Conservation (phyloP, 1,284 basidiomycete genomes). For the Heterobasidion occidentale region DNA sequence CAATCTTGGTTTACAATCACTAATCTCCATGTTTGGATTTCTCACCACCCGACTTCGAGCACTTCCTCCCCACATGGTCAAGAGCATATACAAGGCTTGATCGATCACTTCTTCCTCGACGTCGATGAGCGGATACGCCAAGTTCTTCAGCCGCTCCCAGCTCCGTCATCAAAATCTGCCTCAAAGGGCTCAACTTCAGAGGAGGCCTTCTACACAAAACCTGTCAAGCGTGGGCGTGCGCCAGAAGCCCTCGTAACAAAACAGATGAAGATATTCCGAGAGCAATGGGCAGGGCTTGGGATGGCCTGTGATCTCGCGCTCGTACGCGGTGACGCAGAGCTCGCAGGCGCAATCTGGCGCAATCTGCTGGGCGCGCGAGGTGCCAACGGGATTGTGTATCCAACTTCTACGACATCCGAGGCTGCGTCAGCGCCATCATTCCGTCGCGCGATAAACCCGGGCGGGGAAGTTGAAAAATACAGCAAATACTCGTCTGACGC, state of each 20-base stretch:
- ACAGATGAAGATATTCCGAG: slow-evolving; percentile 89
- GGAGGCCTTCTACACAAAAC: slow-evolving; percentile 21
- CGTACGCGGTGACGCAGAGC: slow-evolving; percentile 61
- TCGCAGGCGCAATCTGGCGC: slow-evolving; percentile 88
- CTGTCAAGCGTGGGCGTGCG: slow-evolving; percentile 36
- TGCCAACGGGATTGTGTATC: slow-evolving; percentile 54
- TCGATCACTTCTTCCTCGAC: slow-evolving; percentile 96
- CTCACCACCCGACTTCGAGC: slow-evolving; percentile 85
- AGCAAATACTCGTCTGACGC: slow-evolving; percentile 38
- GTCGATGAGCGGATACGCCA: slow-evolving; percentile 86
- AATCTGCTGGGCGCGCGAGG: slow-evolving; percentile 83
- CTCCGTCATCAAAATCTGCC: slow-evolving; percentile 7
- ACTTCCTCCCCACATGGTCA: slow-evolving; percentile 58
- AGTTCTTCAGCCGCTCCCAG: slow-evolving; percentile 40
- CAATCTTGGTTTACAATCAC: slow-evolving; percentile 98
- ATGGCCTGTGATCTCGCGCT: slow-evolving; percentile 81
- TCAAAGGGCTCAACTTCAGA: neutral
- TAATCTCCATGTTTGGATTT: slow-evolving; percentile 91
- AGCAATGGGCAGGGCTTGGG: slow-evolving; percentile 86
- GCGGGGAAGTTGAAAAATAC: slow-evolving; percentile 51
- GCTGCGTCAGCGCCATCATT: slow-evolving; percentile 21
- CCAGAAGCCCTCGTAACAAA: slow-evolving; percentile 79
- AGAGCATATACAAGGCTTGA: slow-evolving; percentile 70
- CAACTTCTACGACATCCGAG: slow-evolving; percentile 15
- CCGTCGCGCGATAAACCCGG: slow-evolving; percentile 55